These are phyloP conservation scores for Tolypocladium paradoxum DNA, from an alignment of 2,329 filamentous ascomycete species.

Conservation along the genomic window DNA sequence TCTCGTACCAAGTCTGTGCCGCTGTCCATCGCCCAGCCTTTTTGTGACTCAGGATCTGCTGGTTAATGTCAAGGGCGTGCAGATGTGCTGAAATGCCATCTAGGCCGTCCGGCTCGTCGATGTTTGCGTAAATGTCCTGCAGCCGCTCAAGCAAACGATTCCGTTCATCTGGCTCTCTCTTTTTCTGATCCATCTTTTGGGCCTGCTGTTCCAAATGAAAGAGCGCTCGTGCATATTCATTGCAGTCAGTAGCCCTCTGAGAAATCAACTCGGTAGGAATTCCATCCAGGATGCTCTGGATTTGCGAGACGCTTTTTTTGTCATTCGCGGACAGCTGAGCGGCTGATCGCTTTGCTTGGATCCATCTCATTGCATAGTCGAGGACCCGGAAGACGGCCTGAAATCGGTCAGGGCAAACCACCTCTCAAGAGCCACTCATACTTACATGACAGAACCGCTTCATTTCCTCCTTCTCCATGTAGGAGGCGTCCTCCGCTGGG, in stretches of 20 bases:
- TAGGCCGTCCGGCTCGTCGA: constrained; percentile 93
- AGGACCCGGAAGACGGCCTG: constrained; percentile 81
- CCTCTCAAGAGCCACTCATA: not conserved
- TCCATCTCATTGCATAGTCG: constrained; percentile 85
- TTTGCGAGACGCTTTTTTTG: constrained; percentile 37
- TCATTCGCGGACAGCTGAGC: constrained; percentile 23
- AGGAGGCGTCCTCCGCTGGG: constrained; percentile 36
- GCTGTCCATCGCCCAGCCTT: constrained; percentile 91
- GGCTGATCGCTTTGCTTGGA: constrained; percentile 55
- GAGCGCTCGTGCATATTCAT: constrained; percentile 81
- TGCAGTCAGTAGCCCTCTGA: constrained; percentile 80
- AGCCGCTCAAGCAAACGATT: constrained; percentile 63
- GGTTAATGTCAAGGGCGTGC: constrained; percentile 78
- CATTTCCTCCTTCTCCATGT: constrained; percentile 60
- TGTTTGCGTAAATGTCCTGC: constrained; percentile 91
- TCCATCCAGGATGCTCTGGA: constrained; percentile 39
- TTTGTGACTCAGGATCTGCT: constrained; percentile 84
- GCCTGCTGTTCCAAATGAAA: constrained; percentile 95
- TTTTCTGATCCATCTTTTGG: constrained; percentile 34
- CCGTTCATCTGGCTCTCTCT: constrained; percentile 38
- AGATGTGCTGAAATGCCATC: constrained; percentile 88
- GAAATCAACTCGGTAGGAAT: constrained; percentile 71
- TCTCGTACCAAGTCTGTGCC: constrained; percentile 95
- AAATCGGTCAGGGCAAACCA: not conserved
- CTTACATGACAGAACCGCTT: constrained; percentile 79